Percentiles rank a stretch among this genome's conserved stretches.
Conservation (phyloP, 805 yeast species). For the Yamadazyma endophytica region DNA sequence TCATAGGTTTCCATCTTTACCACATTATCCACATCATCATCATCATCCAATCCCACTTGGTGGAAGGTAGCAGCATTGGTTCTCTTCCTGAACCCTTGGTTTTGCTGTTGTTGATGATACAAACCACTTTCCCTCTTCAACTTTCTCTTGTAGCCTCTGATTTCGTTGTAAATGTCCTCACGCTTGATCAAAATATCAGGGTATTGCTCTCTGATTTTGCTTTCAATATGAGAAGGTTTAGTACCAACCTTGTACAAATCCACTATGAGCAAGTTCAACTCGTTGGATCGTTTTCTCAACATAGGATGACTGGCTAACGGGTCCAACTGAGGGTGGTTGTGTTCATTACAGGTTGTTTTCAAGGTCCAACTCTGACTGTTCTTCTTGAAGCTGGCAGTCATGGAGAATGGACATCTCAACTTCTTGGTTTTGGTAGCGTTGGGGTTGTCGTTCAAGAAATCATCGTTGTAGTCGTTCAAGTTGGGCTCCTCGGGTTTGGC, state of each 20-base stretch:
- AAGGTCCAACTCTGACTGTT: slow-evolving; percentile 48
- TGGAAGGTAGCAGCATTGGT: slow-evolving; percentile 22
- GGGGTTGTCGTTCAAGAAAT: slow-evolving; percentile 35
- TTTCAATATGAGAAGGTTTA: slow-evolving; percentile 51
- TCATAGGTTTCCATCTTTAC: slow-evolving; percentile 13
- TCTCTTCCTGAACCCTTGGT: slow-evolving; percentile 21
- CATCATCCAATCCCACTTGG: slow-evolving; percentile 17
- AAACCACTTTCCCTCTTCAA: slow-evolving; percentile 37
- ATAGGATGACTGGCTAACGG: slow-evolving; percentile 54
- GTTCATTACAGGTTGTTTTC: slow-evolving; percentile 51
- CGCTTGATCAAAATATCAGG: slow-evolving; percentile 53
- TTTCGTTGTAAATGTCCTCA: slow-evolving; percentile 56
- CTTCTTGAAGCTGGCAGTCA: slow-evolving; percentile 53
- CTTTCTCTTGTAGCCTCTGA: slow-evolving; percentile 52
- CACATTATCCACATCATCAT: slow-evolving; percentile 15
- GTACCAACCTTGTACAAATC: slow-evolving; percentile 53
- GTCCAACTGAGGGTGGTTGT: slow-evolving; percentile 55
- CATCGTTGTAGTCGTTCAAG: slow-evolving; percentile 24
- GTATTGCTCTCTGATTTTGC: slow-evolving; percentile 46
- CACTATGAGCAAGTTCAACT: slow-evolving; percentile 47
- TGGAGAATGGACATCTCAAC: slow-evolving; percentile 54
- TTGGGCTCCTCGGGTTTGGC: too few relatives aligned
- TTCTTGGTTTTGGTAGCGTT: slow-evolving; percentile 47
- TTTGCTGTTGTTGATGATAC: too few relatives aligned
- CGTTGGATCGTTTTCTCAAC: slow-evolving; percentile 51